Conservation (phyloP, 345 rosid species). For the Syzygium grande region DNA sequence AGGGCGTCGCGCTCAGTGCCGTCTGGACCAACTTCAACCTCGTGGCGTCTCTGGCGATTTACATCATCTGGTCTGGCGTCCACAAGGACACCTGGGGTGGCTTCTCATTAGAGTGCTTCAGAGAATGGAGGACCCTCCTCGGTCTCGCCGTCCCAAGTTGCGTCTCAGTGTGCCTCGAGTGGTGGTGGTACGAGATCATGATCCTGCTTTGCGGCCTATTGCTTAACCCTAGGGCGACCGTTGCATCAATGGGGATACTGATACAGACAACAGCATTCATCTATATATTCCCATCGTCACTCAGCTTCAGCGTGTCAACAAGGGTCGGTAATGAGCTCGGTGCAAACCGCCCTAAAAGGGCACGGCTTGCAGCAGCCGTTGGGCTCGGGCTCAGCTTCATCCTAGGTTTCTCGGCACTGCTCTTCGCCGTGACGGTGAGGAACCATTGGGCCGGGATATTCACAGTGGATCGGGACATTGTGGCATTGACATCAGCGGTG, state of each 20-base stretch:
- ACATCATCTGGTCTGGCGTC: slow-evolving; percentile 14
- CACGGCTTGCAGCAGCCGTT: slow-evolving; percentile 3
- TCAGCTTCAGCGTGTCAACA: slow-evolving; percentile 36
- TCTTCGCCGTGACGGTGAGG: slow-evolving; percentile 9
- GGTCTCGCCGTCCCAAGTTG: slow-evolving; percentile 34
- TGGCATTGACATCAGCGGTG: slow-evolving; percentile 9
- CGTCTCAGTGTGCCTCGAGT: slow-evolving; percentile 38
- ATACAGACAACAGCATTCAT: slow-evolving; percentile 35
- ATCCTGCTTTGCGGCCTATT: slow-evolving; percentile 33
- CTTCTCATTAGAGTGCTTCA: slow-evolving; percentile 24
- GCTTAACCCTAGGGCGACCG: slow-evolving; percentile 26
- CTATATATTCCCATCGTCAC: slow-evolving; percentile 43
- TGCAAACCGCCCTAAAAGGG: slow-evolving; percentile 12
- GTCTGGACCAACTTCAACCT: slow-evolving; percentile 29
- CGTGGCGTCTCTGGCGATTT: slow-evolving; percentile 18
- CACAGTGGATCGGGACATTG: slow-evolving; percentile 9
- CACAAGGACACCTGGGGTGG: slow-evolving; percentile 24
- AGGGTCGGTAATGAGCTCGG: slow-evolving; percentile 35
- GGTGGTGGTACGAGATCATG: slow-evolving; percentile 59
- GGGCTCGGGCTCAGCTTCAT: slow-evolving; percentile 4
- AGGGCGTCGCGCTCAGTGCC: slow-evolving; percentile 29
- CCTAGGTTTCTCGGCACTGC: slow-evolving; percentile 8
- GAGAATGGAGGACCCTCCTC: slow-evolving; percentile 22
- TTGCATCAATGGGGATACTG: slow-evolving; percentile 42
- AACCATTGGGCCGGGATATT: slow-evolving; percentile 10